Evolutionary conservation across 2,329 filamentous ascomycete species (phyloP).

Genomic region (Botrytis aclada): DNA sequence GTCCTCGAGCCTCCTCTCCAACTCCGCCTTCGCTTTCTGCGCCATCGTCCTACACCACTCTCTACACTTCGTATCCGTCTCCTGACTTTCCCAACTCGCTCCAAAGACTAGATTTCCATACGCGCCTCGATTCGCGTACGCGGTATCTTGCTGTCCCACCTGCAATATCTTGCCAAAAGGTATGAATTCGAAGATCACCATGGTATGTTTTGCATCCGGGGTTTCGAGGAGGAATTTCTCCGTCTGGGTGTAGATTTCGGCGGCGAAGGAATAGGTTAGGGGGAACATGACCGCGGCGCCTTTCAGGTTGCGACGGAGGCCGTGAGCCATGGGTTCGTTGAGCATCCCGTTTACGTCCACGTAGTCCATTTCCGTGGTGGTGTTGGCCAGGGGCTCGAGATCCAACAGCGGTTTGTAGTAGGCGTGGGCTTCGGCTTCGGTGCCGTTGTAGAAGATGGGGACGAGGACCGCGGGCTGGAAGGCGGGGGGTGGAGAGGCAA

Average conservation of each 20-base stretch:
- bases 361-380: conserved; percentile 37
- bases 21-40: conserved; percentile 19
- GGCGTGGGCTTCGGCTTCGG: conserved; percentile 32
- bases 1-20: conserved; percentile 21
- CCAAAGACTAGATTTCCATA: conserved; percentile 31
- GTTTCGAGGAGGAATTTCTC: conserved; percentile 32
- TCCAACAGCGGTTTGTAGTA: conserved; percentile 36
- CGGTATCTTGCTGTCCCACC: conserved; percentile 28
- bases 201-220: conserved; percentile 26
- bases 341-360: conserved; percentile 37
- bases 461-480: conserved; percentile 16
- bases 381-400: conserved; percentile 34
- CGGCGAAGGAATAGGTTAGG: conserved; percentile 13
- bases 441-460: conserved; percentile 39
- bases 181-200: conserved; percentile 28
- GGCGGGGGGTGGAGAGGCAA: conserved; percentile 20
- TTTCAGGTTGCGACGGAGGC: conserved; percentile 19
- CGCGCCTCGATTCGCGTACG: conserved; percentile 34
- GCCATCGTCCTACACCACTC: conserved; percentile 28
- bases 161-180: conserved; percentile 26
- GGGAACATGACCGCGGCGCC: conserved; percentile 19
- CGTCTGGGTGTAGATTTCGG: conserved; percentile 34
- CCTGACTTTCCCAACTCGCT: conserved; percentile 33
- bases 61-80: conserved; percentile 23
- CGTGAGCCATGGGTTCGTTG: conserved; percentile 30